Conservation (phyloP, 2,329 filamentous ascomycete genomes). For the Talaromyces sp. region DNA sequence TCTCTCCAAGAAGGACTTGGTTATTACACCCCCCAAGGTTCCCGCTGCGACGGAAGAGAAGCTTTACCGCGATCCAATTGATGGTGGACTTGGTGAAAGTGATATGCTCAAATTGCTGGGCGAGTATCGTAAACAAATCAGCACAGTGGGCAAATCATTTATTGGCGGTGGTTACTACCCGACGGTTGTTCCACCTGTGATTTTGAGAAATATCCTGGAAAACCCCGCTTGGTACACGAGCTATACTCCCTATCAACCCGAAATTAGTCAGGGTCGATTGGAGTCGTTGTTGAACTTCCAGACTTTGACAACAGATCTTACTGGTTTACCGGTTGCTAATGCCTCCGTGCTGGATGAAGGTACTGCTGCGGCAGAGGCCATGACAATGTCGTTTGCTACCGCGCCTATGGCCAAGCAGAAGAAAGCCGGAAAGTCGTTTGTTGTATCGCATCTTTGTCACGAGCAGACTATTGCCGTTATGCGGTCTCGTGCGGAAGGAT, state of each 20-base stretch:
- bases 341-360: slow-evolving; percentile 86
- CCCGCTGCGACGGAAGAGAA: slow-evolving; percentile 24
- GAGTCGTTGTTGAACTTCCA: slow-evolving; percentile 95
- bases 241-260: slow-evolving; percentile 94
- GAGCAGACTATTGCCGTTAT: slow-evolving; percentile 82
- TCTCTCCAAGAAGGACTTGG: slow-evolving; percentile 60
- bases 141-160: slow-evolving; percentile 57
- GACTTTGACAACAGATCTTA: slow-evolving; percentile 84
- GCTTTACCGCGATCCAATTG: slow-evolving; percentile 34
- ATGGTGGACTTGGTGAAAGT: slow-evolving; percentile 44
- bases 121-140: slow-evolving; percentile 52
- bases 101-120: slow-evolving; percentile 39
- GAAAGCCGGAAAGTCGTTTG: slow-evolving; percentile 69
- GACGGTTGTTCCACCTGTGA: slow-evolving; percentile 80
- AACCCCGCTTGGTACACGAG: slow-evolving; percentile 96
- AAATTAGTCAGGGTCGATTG: slow-evolving; percentile 91
- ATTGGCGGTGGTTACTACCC: slow-evolving; percentile 86
- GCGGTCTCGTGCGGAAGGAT: slow-evolving; percentile 80
- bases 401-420: slow-evolving; percentile 68
- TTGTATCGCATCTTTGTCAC: slow-evolving; percentile 78
- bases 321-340: slow-evolving; percentile 80
- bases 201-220: slow-evolving; percentile 88
- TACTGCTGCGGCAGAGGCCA: slow-evolving; percentile 88
- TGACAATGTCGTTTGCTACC: slow-evolving; percentile 83
- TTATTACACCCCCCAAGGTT: slow-evolving; percentile 48